Percentiles rank a stretch among this genome's conserved stretches.
Evolutionary conservation across 306 rosid species (phyloP).

Genomic region (Trichosanthes cucumerina): DNA sequence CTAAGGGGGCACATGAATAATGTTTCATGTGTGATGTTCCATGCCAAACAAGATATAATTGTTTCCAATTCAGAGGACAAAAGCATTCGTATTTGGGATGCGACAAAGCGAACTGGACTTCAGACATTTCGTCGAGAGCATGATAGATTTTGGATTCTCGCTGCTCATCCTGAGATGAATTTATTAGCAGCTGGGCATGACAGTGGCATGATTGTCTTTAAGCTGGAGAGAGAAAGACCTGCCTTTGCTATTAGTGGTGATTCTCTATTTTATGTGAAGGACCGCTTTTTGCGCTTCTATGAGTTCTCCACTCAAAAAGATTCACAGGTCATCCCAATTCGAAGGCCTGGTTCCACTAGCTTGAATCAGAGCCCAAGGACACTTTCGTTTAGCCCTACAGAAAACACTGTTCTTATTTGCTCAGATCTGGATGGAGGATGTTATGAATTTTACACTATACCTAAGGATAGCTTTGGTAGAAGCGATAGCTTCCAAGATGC

Average conservation of each 20-base stretch:
- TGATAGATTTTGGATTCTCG: slow-evolving; percentile 93
- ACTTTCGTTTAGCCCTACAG: slow-evolving; percentile 72
- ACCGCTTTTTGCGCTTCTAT: slow-evolving; percentile 70
- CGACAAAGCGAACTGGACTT: slow-evolving; percentile 79
- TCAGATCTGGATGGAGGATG: slow-evolving; percentile 88
- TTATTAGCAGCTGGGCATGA: slow-evolving; percentile 96
- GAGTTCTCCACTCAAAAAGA: slow-evolving; percentile 77
- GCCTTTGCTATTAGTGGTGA: slow-evolving; percentile 83
- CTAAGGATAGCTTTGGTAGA: slow-evolving; percentile 67
- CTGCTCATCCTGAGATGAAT: slow-evolving; percentile 96
- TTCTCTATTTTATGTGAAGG: slow-evolving; percentile 63
- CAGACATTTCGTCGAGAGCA: slow-evolving; percentile 96
- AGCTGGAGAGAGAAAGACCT: slow-evolving; percentile 88
- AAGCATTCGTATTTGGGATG: slow-evolving; percentile 95
- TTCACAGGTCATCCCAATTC: slow-evolving; percentile 63
- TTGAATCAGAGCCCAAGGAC: slow-evolving; percentile 85
- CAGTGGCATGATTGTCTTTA: slow-evolving; percentile 92
- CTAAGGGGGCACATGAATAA: slow-evolving; percentile 95
- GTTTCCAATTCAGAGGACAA: slow-evolving; percentile 95
- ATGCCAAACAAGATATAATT: slow-evolving; percentile 86
- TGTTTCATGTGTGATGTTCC: slow-evolving; percentile 93
- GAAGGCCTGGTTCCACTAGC: slow-evolving; percentile 68
- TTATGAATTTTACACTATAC: slow-evolving; percentile 65
- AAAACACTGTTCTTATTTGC: slow-evolving; percentile 77
- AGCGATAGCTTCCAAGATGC: slow-evolving; percentile 71